Conservation (phyloP, 2,329 filamentous ascomycete genomes). For the Saccharata proteae region DNA sequence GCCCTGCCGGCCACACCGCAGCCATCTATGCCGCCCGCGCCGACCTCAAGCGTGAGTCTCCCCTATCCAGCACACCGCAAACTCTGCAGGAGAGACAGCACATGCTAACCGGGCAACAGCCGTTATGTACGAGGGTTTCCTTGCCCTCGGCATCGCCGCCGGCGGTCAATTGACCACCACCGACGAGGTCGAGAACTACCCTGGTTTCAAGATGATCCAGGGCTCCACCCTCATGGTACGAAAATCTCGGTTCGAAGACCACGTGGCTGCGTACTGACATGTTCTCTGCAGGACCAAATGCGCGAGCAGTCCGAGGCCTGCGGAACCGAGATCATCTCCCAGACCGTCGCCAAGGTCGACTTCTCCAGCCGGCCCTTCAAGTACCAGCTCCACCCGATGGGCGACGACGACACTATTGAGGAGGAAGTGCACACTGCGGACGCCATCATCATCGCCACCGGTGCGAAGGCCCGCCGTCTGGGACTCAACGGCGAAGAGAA, state of each 20-base stretch:
- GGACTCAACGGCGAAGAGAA: constrained; percentile 77
- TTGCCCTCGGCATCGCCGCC: constrained; percentile 91
- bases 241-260: neutral
- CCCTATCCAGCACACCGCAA: too few species aligned
- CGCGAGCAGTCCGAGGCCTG: constrained; percentile 80
- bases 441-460: constrained; percentile 85
- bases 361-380: constrained; percentile 75
- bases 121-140: constrained; percentile 93
- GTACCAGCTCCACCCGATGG: constrained; percentile 61
- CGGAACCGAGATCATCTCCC: constrained; percentile 83
- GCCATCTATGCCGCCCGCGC: constrained; percentile 93
- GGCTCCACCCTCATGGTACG: constrained; percentile 72
- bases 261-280: constrained; percentile 10
- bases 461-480: constrained; percentile 78
- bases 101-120: constrained; percentile 35
- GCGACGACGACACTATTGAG: constrained; percentile 65
- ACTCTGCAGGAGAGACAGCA: neutral
- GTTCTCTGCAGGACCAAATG: constrained; percentile 59
- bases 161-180: constrained; percentile 97
- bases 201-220: constrained; percentile 85
- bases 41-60: constrained; percentile 66
- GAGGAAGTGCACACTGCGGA: constrained; percentile 72
- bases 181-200: constrained; percentile 97
- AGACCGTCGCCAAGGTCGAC: constrained; percentile 85
- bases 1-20: constrained; percentile 93